Evolutionary conservation across 139 green algal genomes (phyloP).

Genomic region (Pleodorina starrii): DNA sequence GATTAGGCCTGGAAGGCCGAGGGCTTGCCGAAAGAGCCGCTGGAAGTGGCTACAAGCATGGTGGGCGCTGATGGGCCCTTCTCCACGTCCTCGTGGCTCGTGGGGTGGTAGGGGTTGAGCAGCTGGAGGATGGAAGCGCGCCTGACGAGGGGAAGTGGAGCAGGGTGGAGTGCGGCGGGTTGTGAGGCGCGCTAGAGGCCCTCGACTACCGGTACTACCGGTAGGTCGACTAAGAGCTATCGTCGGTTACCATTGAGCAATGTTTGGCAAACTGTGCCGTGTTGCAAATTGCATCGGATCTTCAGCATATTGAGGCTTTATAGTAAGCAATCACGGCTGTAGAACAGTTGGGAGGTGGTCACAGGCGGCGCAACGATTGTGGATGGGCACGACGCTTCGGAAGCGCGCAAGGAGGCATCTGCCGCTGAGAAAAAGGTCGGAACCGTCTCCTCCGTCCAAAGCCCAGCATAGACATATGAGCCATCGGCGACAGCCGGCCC

Average conservation of each 20-base stretch:
- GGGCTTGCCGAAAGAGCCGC: neutral
- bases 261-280: neutral
- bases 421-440: neutral
- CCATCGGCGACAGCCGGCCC: neutral
- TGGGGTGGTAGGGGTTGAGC: neutral
- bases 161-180: too few relatives aligned
- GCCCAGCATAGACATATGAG: neutral
- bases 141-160: neutral
- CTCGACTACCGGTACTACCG: too few relatives aligned
- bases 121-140: conserved; percentile 1
- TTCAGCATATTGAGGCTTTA: neutral
- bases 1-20: neutral
- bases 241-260: neutral
- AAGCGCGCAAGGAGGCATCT: neutral
- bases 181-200: too few relatives aligned
- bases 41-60: neutral
- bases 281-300: neutral
- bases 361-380: too few relatives aligned
- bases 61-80: neutral
- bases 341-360: too few relatives aligned
- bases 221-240: too few relatives aligned
- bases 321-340: neutral
- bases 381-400: too few relatives aligned
- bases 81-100: neutral
- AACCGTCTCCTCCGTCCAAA: neutral